Evolutionary conservation across 192 early-diverging fungal species (phyloP), one percentile per base, ranked within the genome.

Genomic region (Dissophora globulifera): DNA sequence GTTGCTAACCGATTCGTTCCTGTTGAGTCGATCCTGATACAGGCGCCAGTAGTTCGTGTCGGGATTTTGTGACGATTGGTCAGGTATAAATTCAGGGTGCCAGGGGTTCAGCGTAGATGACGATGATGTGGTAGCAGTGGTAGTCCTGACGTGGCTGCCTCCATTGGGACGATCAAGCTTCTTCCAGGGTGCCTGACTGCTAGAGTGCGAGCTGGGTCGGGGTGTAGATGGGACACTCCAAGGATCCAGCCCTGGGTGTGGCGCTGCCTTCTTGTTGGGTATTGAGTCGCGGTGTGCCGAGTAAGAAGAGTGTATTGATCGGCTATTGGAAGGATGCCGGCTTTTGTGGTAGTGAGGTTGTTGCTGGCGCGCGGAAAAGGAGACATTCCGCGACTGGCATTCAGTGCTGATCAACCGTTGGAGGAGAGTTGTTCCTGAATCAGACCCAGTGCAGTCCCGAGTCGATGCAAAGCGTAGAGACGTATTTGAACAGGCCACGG

Each of bases 1-100:
- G 3, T 62, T 23, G 2, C 17, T 35, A 23, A 67, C 40, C 3
- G 9, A 19, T 2, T 50, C 15, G 16, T 67, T 58, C 4, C 42
- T 15, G 42, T 67, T 56, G 46, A 67, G 54, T 12, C 46, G 49
- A 4, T 49, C 63, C 43, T 76, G 72, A 32, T 76, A 76, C 3
- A 67, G 1, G 5, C 43, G 42, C 72, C 72, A 76, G 19, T 76
- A 67, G n/a, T 67, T 52, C n/a, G 22, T 29, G 42, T 35, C 29
- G 4, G 72, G 45, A 17, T 65, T 57, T 16, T 29, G 15, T 1
- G 35, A 22, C 2, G 55, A 40, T 26, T 22, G 11, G 17, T 48
- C 53, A 17, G 69, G 54, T 17, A 70, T 55, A 58, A 62, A 29
- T 19, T 30, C 41, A 20, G 27, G 19, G 11, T 13, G 4, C 22